Percentiles rank a stretch among this genome's conserved stretches.
These are phyloP conservation scores for Apiospora marii DNA, from an alignment of 2,329 filamentous ascomycete species.

Conservation along the genomic window DNA sequence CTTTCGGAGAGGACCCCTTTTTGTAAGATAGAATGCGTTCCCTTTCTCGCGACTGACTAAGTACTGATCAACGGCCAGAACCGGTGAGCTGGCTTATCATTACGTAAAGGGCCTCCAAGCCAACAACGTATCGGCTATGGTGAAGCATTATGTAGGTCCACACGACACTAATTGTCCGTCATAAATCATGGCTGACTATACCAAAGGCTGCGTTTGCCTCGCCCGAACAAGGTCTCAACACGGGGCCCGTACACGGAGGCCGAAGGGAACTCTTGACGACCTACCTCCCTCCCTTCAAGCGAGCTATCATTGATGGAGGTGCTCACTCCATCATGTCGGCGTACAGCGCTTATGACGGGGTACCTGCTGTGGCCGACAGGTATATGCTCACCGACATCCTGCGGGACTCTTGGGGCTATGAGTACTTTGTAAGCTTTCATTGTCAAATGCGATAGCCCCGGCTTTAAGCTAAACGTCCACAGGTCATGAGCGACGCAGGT, in stretches of 20 bases:
- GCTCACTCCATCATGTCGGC: slow-evolving; percentile 77
- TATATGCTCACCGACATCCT: slow-evolving; percentile 74
- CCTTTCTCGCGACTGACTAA: not conserved
- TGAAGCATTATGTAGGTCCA: slow-evolving; percentile 72
- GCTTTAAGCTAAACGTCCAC: not conserved
- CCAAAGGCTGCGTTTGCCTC: slow-evolving; percentile 65
- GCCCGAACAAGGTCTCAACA: slow-evolving; percentile 78
- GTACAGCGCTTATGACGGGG: slow-evolving; percentile 78
- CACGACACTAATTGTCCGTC: slow-evolving; percentile 35
- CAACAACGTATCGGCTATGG: slow-evolving; percentile 71
- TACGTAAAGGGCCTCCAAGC: slow-evolving; percentile 67
- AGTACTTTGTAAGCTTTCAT: slow-evolving; percentile 66
- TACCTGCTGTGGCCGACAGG: slow-evolving; percentile 71
- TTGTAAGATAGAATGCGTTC: slow-evolving; percentile 50
- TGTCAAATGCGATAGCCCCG: not conserved
- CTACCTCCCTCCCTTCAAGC: slow-evolving; percentile 68
- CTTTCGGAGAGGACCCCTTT: slow-evolving; percentile 73
- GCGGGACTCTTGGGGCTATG: slow-evolving; percentile 75
- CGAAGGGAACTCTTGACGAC: slow-evolving; percentile 63
- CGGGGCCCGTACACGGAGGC: slow-evolving; percentile 63
- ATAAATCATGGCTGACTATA: slow-evolving; percentile 25
- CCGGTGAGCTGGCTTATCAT: slow-evolving; percentile 72
- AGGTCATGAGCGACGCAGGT: slow-evolving; percentile 70
- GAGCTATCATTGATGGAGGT: slow-evolving; percentile 73
- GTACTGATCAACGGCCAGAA: slow-evolving; percentile 34